Conservation (phyloP, 2,329 filamentous ascomycete species). For the Lachnellula occidentalis region DNA sequence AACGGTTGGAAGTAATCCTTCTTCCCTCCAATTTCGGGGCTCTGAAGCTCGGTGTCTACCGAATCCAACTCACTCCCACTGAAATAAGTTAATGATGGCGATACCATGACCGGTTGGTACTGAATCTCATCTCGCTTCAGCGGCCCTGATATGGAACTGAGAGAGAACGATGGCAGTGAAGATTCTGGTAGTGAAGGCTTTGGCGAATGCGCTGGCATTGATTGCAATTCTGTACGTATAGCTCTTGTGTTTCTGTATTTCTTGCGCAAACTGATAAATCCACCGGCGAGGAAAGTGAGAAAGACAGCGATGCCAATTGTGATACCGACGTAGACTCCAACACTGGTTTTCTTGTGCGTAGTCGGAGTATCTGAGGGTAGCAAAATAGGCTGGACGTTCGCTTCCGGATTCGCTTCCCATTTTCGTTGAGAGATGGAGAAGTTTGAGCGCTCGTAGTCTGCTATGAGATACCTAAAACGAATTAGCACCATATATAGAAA, state of each 20-base stretch:
- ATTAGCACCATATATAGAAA: not conserved
- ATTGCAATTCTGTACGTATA: not conserved
- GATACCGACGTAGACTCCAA: slow-evolving; percentile 3
- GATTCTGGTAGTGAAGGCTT: not conserved
- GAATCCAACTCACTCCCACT: slow-evolving; percentile 6
- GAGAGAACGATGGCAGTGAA: not conserved
- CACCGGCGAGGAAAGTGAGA: slow-evolving; percentile 6
- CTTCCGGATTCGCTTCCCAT: slow-evolving; percentile 16
- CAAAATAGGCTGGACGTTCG: slow-evolving; percentile 17
- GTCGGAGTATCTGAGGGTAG: slow-evolving; percentile 1
- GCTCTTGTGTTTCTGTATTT: not conserved
- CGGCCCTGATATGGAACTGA: not conserved
- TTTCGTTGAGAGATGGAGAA: slow-evolving; percentile 35
- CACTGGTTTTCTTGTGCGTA: not conserved
- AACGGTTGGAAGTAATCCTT: not conserved
- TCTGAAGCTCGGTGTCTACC: not conserved
- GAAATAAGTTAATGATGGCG: not conserved
- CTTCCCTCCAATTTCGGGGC: not conserved
- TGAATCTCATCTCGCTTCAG: not conserved
- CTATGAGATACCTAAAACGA: slow-evolving; percentile 22
- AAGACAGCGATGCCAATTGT: slow-evolving; percentile 7
- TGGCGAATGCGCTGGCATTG: not conserved
- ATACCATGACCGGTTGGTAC: not conserved
- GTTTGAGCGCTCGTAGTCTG: slow-evolving; percentile 36
- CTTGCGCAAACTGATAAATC: not conserved